These are phyloP conservation scores for Ceratocystis cubensis DNA, from an alignment of 2,329 filamentous ascomycete genomes.

Conservation along the genomic window DNA sequence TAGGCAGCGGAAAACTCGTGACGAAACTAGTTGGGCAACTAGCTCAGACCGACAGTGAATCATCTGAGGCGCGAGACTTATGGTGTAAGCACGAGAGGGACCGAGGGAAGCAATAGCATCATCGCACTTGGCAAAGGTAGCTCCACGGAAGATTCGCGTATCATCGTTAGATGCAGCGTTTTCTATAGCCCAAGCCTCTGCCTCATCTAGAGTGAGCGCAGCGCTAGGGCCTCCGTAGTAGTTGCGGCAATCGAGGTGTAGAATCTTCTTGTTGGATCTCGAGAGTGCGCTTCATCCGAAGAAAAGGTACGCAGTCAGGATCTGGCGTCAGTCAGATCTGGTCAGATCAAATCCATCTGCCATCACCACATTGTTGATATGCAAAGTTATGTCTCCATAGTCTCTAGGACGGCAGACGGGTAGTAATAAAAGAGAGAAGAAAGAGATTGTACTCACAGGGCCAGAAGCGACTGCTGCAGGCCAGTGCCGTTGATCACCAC, in stretches of 20 bases:
- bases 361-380: not conserved
- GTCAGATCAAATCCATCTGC: conserved; percentile 16
- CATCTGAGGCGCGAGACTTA: conserved; percentile 74
- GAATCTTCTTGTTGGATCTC: conserved; percentile 77
- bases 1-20: conserved; percentile 73
- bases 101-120: conserved; percentile 38
- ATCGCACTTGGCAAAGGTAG: conserved; percentile 29
- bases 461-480: conserved; percentile 65
- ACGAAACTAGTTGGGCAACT: conserved; percentile 71
- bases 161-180: conserved; percentile 26
- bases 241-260: conserved; percentile 76
- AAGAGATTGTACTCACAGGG: conserved; percentile 46
- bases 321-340: conserved; percentile 56
- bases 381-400: conserved; percentile 24
- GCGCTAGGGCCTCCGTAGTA: conserved; percentile 84
- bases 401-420: conserved; percentile 28
- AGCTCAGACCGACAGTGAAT: conserved; percentile 74
- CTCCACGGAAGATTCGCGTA: conserved; percentile 28
- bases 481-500: conserved; percentile 68
- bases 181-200: conserved; percentile 50
- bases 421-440: conserved; percentile 19
- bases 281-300: conserved; percentile 62
- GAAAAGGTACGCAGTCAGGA: conserved; percentile 26
- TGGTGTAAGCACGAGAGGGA: conserved; percentile 58
- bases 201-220: conserved; percentile 72